Percentiles rank a stretch among this genome's conserved stretches.
Evolutionary conservation across 2,329 filamentous ascomycete genomes (phyloP).

Genomic region (Cladosporium oxysporum): DNA sequence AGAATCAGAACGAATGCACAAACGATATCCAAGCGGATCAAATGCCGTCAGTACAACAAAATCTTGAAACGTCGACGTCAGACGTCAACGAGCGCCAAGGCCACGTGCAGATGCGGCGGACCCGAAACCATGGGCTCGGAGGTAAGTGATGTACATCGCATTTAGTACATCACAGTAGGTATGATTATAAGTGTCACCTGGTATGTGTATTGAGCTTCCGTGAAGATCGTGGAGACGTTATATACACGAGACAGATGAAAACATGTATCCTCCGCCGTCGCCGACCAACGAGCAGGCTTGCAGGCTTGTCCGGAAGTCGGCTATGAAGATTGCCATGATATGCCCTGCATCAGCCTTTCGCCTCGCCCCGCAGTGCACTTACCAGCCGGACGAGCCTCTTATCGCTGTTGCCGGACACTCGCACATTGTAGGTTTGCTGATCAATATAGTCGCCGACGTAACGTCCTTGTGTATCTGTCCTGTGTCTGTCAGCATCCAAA

Average conservation of each 20-base stretch:
- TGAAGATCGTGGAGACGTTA: not conserved
- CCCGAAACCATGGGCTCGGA: not conserved
- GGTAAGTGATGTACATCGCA: not conserved
- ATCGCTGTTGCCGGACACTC: not conserved
- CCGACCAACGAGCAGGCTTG: not conserved
- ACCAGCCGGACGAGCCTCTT: not conserved
- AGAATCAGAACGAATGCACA: not conserved
- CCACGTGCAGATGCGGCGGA: constrained; percentile 4
- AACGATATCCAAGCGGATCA: not conserved
- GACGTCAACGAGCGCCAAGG: not conserved
- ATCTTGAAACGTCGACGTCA: constrained; percentile 14
- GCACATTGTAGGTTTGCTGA: not conserved
- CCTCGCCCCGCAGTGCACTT: not conserved
- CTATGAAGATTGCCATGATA: not conserved
- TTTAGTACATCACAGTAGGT: not conserved
- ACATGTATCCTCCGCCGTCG: not conserved
- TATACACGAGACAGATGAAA: not conserved
- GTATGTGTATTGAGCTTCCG: not conserved
- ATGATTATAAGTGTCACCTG: not conserved
- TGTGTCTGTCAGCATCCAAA: not conserved
- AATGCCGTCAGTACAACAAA: not conserved
- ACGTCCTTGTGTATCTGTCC: not conserved
- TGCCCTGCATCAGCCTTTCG: not conserved
- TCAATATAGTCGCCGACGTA: not conserved
- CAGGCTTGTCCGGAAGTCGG: not conserved